A percentile compares a stretch with the other conserved stretches of the same genome.
Evolutionary conservation across 2,329 filamentous ascomycete genomes (phyloP).

Genomic region (Drechslera avenae): DNA sequence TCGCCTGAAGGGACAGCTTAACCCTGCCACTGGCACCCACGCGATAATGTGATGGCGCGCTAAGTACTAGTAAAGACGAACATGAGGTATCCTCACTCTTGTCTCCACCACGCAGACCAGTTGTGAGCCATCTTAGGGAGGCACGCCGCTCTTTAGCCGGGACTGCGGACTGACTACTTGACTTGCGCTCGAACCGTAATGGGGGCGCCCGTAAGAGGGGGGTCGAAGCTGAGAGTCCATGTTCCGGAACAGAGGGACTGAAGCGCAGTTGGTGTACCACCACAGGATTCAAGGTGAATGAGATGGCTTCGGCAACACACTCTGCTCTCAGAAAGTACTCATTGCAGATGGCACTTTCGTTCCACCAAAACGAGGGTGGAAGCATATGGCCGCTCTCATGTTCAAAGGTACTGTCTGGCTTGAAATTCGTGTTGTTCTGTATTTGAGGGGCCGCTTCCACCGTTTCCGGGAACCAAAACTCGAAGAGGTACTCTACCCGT

Average conservation of each 20-base stretch:
- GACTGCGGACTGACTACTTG: slow-evolving; percentile 17
- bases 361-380: slow-evolving; percentile 27
- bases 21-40: slow-evolving; percentile 17
- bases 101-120: slow-evolving; percentile 7
- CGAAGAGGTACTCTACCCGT: slow-evolving; percentile 27
- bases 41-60: slow-evolving; percentile 16
- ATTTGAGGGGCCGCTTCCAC: slow-evolving; percentile 17
- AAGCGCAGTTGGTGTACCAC: slow-evolving; percentile 27
- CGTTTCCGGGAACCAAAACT: slow-evolving; percentile 29
- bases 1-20: slow-evolving; percentile 21
- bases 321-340: slow-evolving; percentile 30
- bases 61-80: slow-evolving; percentile 21
- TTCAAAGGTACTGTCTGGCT: slow-evolving; percentile 17
- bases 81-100: slow-evolving; percentile 17
- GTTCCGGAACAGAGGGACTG: slow-evolving; percentile 22
- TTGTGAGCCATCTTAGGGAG: slow-evolving; percentile 15
- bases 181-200: slow-evolving; percentile 20
- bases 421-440: slow-evolving; percentile 15
- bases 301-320: slow-evolving; percentile 17
- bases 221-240: neutral
- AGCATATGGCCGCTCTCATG: slow-evolving; percentile 18
- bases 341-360: slow-evolving; percentile 20
- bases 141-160: slow-evolving; percentile 7
- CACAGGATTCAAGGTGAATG: slow-evolving; percentile 21
- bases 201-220: slow-evolving; percentile 11